Base-by-base conservation (phyloP, 164 flowering plant genomes). In the Vitis rotundifolia region DNA sequence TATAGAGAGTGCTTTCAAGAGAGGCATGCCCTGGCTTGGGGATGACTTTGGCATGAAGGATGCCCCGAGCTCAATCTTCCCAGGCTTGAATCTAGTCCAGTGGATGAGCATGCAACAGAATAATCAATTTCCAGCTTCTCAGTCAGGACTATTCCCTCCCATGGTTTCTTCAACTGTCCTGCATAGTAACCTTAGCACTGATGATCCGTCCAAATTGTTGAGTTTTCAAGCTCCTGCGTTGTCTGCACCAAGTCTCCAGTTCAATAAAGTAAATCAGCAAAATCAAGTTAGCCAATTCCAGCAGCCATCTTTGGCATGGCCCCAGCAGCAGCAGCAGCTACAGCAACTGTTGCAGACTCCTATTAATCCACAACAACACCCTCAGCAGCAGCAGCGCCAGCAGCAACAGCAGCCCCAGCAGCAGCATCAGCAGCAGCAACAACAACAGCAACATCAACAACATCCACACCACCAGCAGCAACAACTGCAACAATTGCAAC, bases 91-190 rank as follows among this genome's bases (percentile, higher is more conserved):
- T 77, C 83, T 91, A 68, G 89, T 87, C 59, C 98, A 94, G 78
- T 94, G 98, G 98, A 94, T 94, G 98, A 94, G 78, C 80, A 87
- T 91, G 97, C 98, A 91, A 71, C 97, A 90, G 67, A 90, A 83
- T 73, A 84, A 86, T 75, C 98, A 88, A 69, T 75, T 89, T 56
- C 70, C 89, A 18, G 80, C 85, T 37, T 73, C 85, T 63, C 98
- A 94, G 53, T 73, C 97, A 2, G 95, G 87, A 63, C 68, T 78
- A 61, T 77, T 88, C 37, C 89, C 96, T 15, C 71, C 89, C 44
- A 74, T 85, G 83, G 69, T 81, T 71, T 71, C 91, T 48, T 72
- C 97, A 2, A 72, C 75, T 64, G 71, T 77, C 58, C n/a, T 89
- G 71, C 88, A 82, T 7, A 81, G 75, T 73, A 80, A 79, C 73